Conservation (phyloP, 2,329 filamentous ascomycete genomes). For the Phialemoniopsis sp. region DNA sequence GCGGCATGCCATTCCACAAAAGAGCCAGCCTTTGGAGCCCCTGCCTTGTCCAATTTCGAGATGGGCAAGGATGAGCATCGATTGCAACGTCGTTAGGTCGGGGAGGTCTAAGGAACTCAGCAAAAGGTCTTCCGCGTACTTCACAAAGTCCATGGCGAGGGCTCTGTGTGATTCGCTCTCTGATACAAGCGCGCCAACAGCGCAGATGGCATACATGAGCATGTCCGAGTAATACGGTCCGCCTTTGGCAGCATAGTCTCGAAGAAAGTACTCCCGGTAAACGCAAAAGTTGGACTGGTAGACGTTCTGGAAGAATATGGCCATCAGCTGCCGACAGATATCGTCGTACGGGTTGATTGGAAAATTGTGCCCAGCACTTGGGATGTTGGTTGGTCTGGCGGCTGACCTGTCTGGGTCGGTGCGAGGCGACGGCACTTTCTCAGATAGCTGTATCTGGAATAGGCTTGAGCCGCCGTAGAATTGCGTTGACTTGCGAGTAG, state of each 20-base stretch:
- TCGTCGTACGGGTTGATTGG: constrained; percentile 38
- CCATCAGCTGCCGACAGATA: constrained; percentile 38
- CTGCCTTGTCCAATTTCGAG: constrained; percentile 41
- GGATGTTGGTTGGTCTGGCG: too few species aligned
- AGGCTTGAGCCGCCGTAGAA: constrained; percentile 46
- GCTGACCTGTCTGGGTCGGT: too few species aligned
- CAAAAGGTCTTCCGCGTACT: constrained; percentile 38
- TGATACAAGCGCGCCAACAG: constrained; percentile 42
- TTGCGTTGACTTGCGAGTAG: constrained; percentile 33
- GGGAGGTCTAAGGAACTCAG: constrained; percentile 38
- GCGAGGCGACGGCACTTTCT: constrained; percentile 6
- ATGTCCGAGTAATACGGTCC: constrained; percentile 46
- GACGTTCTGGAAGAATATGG: constrained; percentile 40
- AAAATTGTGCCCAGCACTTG: too few species aligned
- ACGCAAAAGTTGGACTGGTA: constrained; percentile 46
- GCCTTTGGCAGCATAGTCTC: constrained; percentile 40
- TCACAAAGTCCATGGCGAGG: constrained; percentile 37
- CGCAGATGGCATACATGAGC: constrained; percentile 42
- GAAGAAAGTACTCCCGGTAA: constrained; percentile 45
- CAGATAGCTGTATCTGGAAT: constrained; percentile 27
- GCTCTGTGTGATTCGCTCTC: constrained; percentile 26
- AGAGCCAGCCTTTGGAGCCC: constrained; percentile 46
- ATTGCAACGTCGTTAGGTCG: constrained; percentile 32
- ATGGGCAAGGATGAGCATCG: constrained; percentile 3
- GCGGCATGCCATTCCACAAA: constrained; percentile 47